Percentiles rank a stretch among this genome's conserved stretches.
These are phyloP conservation scores for Coelastrella sp. DNA, from an alignment of 139 green algal genomes.

Conservation along the genomic window DNA sequence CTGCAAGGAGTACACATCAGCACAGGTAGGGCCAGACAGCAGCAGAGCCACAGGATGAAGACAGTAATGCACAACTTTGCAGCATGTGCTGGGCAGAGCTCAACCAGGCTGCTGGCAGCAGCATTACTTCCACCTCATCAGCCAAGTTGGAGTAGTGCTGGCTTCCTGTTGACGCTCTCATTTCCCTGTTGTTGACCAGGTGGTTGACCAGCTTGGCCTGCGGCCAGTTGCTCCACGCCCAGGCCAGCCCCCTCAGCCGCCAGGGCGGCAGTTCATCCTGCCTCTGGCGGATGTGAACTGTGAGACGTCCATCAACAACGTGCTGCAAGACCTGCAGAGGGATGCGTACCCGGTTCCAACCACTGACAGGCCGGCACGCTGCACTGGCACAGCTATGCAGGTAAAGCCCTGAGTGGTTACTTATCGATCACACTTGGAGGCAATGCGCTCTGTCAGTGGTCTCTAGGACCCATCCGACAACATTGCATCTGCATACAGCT, in stretches of 20 bases:
- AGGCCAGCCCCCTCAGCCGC: not conserved
- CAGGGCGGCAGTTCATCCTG: slow-evolving; percentile 65
- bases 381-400: slow-evolving; percentile 93
- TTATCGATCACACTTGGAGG: no score
- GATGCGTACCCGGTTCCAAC: slow-evolving; percentile 85
- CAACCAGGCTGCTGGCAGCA: no score
- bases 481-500: no score
- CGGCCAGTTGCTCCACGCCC: slow-evolving; percentile 37
- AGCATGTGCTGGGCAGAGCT: no score
- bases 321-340: slow-evolving; percentile 88
- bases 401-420: slow-evolving; percentile 39
- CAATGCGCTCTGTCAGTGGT: not conserved
- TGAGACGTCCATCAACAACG: slow-evolving; percentile 91
- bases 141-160: no score
- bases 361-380: slow-evolving; percentile 83
- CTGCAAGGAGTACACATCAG: slow-evolving; percentile 87
- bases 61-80: not conserved
- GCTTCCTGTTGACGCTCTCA: not conserved
- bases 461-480: not conserved
- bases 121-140: no score
- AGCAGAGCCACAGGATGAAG: not conserved
- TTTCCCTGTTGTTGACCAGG: slow-evolving; percentile 16
- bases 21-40: slow-evolving; percentile 36
- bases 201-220: slow-evolving; percentile 85
- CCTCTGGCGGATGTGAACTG: slow-evolving; percentile 82